Evolutionary conservation across 2,329 filamentous ascomycete species (phyloP).

Genomic region (Malbranchea zuffiana): DNA sequence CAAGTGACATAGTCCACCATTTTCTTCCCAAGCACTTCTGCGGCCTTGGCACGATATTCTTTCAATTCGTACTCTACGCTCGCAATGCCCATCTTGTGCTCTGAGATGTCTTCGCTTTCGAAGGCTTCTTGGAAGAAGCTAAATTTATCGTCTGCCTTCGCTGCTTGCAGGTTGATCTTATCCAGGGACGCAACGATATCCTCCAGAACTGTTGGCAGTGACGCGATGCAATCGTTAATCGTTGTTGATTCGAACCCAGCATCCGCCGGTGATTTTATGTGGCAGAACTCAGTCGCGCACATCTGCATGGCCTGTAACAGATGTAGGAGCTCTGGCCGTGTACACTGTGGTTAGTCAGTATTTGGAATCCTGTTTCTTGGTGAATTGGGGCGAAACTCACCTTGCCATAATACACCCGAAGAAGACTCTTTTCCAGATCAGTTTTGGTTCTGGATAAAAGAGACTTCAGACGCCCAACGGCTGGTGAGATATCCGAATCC

Average conservation of each 20-base stretch:
- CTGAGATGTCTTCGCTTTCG: slow-evolving; percentile 79
- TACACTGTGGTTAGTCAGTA: slow-evolving; percentile 43
- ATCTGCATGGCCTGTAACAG: slow-evolving; percentile 76
- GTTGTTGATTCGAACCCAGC: slow-evolving; percentile 61
- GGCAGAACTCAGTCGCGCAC: slow-evolving; percentile 65
- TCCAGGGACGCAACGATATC: slow-evolving; percentile 66
- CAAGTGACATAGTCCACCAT: slow-evolving; percentile 71
- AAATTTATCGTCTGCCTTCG: slow-evolving; percentile 83
- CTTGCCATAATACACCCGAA: slow-evolving; percentile 95
- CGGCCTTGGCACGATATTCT: slow-evolving; percentile 60
- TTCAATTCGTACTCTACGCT: slow-evolving; percentile 82
- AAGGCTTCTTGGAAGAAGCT: slow-evolving; percentile 78
- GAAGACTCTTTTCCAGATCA: slow-evolving; percentile 85
- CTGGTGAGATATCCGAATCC: slow-evolving; percentile 52
- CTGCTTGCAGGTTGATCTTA: slow-evolving; percentile 73
- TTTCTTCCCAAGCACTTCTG: slow-evolving; percentile 59
- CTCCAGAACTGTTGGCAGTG: slow-evolving; percentile 64
- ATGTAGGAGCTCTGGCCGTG: slow-evolving; percentile 72
- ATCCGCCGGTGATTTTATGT: slow-evolving; percentile 53
- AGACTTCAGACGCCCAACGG: slow-evolving; percentile 62
- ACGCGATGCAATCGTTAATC: slow-evolving; percentile 59
- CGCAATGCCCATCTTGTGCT: slow-evolving; percentile 84
- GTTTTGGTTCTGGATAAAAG: slow-evolving; percentile 61
- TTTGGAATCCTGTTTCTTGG: no score
- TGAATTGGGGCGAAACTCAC: slow-evolving; percentile 22